Evolutionary conservation across 257 asterid species (phyloP).

Genomic region (Nicotiana tomentosiformis): DNA sequence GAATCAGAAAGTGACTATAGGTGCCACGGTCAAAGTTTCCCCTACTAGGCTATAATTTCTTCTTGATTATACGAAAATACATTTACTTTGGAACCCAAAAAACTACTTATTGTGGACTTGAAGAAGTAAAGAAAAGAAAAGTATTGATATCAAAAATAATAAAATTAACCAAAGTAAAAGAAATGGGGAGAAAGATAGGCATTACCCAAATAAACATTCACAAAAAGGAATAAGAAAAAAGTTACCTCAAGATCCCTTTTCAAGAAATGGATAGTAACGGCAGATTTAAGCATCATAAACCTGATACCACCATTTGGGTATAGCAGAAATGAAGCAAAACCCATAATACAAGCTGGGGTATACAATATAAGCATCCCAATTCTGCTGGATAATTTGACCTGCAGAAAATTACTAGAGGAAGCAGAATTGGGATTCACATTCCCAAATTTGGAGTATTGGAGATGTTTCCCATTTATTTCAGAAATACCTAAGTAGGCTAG

Average conservation of each 20-base stretch:
- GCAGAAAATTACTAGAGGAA: not conserved
- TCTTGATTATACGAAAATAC: too few species aligned
- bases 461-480: constrained; percentile 40
- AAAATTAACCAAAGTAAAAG: too few species aligned
- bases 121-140: too few species aligned
- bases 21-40: too few species aligned
- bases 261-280: constrained; percentile 53
- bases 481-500: constrained; percentile 35
- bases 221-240: not conserved
- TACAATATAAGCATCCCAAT: constrained; percentile 45
- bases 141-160: too few species aligned
- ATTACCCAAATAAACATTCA: too few species aligned
- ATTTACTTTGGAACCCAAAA: too few species aligned
- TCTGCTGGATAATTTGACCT: constrained; percentile 24
- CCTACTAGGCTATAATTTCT: too few species aligned
- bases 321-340: constrained; percentile 36
- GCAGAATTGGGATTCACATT: constrained; percentile 2
- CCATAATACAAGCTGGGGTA: constrained; percentile 40
- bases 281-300: constrained; percentile 50
- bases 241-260: constrained; percentile 76
- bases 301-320: constrained; percentile 48
- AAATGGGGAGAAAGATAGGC: too few species aligned
- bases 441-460: constrained; percentile 55
- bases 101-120: too few species aligned
- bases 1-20: too few species aligned